Percentiles rank a stretch among this genome's conserved stretches.
These are phyloP conservation scores for Cladophialophora chaetospira DNA, from an alignment of 2,329 filamentous ascomycete genomes.

Conservation along the genomic window DNA sequence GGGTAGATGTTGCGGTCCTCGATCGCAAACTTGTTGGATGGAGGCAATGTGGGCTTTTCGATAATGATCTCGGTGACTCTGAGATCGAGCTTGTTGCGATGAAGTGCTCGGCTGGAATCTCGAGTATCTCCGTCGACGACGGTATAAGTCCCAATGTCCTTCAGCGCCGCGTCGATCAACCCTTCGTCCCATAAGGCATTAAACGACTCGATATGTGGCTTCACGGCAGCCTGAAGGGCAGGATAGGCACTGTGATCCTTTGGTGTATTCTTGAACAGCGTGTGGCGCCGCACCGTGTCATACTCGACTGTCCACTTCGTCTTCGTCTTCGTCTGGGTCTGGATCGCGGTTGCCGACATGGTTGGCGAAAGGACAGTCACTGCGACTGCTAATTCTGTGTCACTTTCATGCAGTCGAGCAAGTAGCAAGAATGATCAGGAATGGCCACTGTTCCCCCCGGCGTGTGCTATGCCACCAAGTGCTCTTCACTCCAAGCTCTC, in stretches of 20 bases:
- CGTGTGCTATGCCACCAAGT: too few relatives aligned
- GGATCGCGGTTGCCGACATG: conserved; percentile 18
- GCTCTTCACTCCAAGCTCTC: too few relatives aligned
- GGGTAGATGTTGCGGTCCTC: conserved; percentile 84
- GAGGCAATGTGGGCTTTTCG: conserved; percentile 76
- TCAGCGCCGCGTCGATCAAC: conserved; percentile 71
- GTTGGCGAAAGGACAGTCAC: conserved; percentile 17
- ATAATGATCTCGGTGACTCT: conserved; percentile 79
- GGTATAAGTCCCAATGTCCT: conserved; percentile 86
- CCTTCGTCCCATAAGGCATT: conserved; percentile 83
- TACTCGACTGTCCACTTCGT: conserved; percentile 78
- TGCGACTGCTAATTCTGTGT: neutral
- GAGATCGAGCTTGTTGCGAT: conserved; percentile 71
- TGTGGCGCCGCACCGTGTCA: conserved; percentile 80
- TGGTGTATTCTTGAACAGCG: conserved; percentile 86
- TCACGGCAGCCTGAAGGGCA: conserved; percentile 77
- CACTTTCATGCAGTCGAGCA: neutral
- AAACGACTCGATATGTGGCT: conserved; percentile 94
- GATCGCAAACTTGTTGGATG: conserved; percentile 77
- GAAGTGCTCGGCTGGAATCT: conserved; percentile 38
- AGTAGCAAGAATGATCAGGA: too few relatives aligned
- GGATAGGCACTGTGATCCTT: conserved; percentile 87
- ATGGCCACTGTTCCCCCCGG: too few relatives aligned
- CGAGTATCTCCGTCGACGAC: conserved; percentile 75
- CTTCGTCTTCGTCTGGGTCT: conserved; percentile 22